Conservation (phyloP, 108 stramenopile genomes). For the Pseudonitzschia pungens region DNA sequence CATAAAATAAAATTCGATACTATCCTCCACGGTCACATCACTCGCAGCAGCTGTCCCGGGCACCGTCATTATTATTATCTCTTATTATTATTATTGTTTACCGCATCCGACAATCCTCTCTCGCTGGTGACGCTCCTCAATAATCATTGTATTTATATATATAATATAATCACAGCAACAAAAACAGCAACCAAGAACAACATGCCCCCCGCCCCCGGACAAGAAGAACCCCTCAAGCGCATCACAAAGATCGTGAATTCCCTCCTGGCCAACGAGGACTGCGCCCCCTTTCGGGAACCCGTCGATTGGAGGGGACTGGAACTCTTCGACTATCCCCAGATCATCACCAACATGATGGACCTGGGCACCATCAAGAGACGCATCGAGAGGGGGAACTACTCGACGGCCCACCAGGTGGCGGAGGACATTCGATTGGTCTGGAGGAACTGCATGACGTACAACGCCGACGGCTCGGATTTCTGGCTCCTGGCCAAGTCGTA, state of each 20-base stretch:
- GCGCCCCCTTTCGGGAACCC: constrained; percentile 89
- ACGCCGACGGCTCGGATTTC: constrained; percentile 89
- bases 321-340: constrained; percentile 92
- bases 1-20: too few relatives aligned
- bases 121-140: too few relatives aligned
- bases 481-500: constrained; percentile 67
- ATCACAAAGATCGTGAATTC: constrained; percentile 71
- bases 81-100: too few relatives aligned
- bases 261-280: constrained; percentile 58
- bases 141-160: too few relatives aligned
- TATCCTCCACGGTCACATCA: too few relatives aligned
- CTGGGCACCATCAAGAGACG: constrained; percentile 91
- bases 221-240: constrained; percentile 52
- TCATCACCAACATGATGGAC: constrained; percentile 95
- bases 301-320: constrained; percentile 93
- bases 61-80: too few relatives aligned
- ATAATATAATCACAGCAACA: too few relatives aligned
- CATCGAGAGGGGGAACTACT: constrained; percentile 81
- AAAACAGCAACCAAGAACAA: background rate
- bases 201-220: constrained; percentile 49
- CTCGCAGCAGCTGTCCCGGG: too few relatives aligned
- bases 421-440: constrained; percentile 94
- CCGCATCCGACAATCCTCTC: too few relatives aligned
- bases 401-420: constrained; percentile 68
- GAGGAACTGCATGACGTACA: constrained; percentile 96